These are phyloP conservation scores for Thraustotheca clavata DNA, from an alignment of 352 stramenopile species.

Conservation along the genomic window DNA sequence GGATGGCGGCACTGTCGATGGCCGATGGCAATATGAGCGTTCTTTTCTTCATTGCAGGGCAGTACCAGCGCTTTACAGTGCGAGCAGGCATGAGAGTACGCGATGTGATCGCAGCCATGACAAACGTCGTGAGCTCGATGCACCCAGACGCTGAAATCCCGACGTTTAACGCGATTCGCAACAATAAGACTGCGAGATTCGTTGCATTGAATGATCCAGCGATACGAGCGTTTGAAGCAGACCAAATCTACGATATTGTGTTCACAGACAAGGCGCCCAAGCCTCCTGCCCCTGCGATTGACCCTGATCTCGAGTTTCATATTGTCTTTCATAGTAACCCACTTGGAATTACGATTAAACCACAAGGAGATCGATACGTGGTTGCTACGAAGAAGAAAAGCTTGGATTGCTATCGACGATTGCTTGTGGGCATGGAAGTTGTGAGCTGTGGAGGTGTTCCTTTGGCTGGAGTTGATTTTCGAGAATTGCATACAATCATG, in stretches of 20 bases:
- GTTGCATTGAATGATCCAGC: constrained; percentile 20
- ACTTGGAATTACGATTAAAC: constrained; percentile 79
- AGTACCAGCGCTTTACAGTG: constrained; percentile 18
- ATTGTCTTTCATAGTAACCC: constrained; percentile 79
- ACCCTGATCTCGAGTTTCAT: constrained; percentile 40
- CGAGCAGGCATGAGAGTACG: constrained; percentile 10
- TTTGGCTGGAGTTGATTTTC: constrained; percentile 55
- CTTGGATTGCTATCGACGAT: constrained; percentile 65
- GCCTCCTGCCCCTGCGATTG: constrained; percentile 24
- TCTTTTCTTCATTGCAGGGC: constrained; percentile 19
- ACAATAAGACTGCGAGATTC: constrained; percentile 35
- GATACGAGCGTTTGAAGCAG: constrained; percentile 19
- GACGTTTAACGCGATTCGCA: constrained; percentile 65
- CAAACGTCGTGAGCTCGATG: constrained; percentile 8
- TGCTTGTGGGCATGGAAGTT: constrained; percentile 60
- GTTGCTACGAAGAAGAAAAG: constrained; percentile 57
- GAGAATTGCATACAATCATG: constrained; percentile 79
- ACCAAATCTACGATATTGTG: constrained; percentile 19
- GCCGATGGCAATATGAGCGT: constrained; percentile 12
- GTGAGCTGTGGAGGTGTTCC: constrained; percentile 54
- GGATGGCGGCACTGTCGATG: background rate
- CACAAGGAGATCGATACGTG: constrained; percentile 68
- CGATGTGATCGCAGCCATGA: constrained; percentile 17
- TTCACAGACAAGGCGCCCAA: constrained; percentile 14
- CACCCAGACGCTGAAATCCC: constrained; percentile 52